Evolutionary conservation across 352 stramenopile species (phyloP).

Genomic region (Pythium phragmiticola): DNA sequence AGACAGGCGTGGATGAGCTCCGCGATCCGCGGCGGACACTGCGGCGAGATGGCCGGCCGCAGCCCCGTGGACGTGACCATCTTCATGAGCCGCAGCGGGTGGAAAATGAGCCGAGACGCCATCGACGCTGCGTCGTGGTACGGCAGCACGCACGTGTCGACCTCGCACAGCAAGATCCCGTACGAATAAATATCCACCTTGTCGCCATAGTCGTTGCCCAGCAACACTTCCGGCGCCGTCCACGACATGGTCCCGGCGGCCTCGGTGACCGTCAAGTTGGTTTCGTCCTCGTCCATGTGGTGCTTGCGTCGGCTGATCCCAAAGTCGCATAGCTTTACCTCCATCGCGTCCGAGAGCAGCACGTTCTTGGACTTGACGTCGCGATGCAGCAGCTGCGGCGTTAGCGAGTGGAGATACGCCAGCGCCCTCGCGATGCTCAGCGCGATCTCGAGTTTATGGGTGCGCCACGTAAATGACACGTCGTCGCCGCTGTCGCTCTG

Average conservation of each 20-base stretch:
- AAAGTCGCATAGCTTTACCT: slow-evolving; percentile 56
- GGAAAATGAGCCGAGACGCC: slow-evolving; percentile 37
- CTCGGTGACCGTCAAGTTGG: slow-evolving; percentile 48
- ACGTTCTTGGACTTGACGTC: slow-evolving; percentile 90
- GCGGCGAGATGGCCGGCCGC: slow-evolving; percentile 47
- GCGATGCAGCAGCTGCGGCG: slow-evolving; percentile 77
- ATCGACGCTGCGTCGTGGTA: slow-evolving; percentile 57
- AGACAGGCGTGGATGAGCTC: slow-evolving; percentile 57
- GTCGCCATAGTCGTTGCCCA: slow-evolving; percentile 69
- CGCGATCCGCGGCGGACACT: slow-evolving; percentile 53
- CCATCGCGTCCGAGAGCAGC: slow-evolving; percentile 39
- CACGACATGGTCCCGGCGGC: slow-evolving; percentile 57
- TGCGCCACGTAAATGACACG: slow-evolving; percentile 32
- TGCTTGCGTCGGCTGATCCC: slow-evolving; percentile 52
- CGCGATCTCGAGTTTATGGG: slow-evolving; percentile 55
- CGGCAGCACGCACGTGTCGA: slow-evolving; percentile 71
- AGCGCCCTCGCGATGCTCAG: slow-evolving; percentile 60
- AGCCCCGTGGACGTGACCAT: slow-evolving; percentile 45
- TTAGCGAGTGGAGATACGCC: slow-evolving; percentile 74
- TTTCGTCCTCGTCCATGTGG: slow-evolving; percentile 38
- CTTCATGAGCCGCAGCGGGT: slow-evolving; percentile 60
- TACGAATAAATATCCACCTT: slow-evolving; percentile 81
- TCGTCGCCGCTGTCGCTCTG: slow-evolving; percentile 7
- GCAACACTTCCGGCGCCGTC: slow-evolving; percentile 60
- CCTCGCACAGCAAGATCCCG: slow-evolving; percentile 62